phyloP scores from a whole-genome alignment of 2,329 filamentous ascomycete genomes.

The Epichloe hybrida region DNA sequence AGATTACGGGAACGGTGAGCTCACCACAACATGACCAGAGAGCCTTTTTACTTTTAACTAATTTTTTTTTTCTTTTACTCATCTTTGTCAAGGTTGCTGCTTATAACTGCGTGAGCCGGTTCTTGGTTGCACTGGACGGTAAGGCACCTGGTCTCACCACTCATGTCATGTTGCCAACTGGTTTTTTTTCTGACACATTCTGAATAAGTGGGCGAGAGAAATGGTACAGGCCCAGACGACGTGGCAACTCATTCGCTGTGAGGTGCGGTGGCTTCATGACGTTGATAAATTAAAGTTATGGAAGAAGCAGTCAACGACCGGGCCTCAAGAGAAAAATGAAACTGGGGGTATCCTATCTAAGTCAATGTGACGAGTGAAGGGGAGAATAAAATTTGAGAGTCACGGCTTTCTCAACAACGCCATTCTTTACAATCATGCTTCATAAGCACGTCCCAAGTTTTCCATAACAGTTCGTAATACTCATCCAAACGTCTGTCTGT shows the following conservation, averaged over 20 bases:
- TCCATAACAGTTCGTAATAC: conserved; percentile 2
- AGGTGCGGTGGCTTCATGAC: neutral
- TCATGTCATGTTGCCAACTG: neutral
- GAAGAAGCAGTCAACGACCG: conserved; percentile 2
- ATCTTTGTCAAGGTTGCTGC: conserved; percentile 37
- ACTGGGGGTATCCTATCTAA: conserved; percentile 30
- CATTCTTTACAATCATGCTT: conserved; percentile 14
- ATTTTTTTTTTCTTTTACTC: neutral
- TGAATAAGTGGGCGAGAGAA: conserved; percentile 43
- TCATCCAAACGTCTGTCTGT: conserved; percentile 1
- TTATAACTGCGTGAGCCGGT: conserved; percentile 78
- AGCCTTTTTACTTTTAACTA: neutral
- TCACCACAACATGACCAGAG: neutral
- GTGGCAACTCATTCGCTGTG: conserved; percentile 19
- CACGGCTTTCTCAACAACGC: conserved; percentile 8
- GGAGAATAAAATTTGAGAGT: conserved; percentile 6
- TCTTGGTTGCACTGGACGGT: conserved; percentile 71
- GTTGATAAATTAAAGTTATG: conserved; percentile 1
- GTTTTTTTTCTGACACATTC: conserved; percentile 6
- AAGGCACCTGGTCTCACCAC: conserved; percentile 18
- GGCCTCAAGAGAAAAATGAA: conserved; percentile 6
- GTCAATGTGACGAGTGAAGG: conserved; percentile 6
- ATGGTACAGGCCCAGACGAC: conserved; percentile 35
- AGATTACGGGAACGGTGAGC: conserved; percentile 61
- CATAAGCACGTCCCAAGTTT: conserved; percentile 5